Base-by-base conservation (phyloP, 1,284 basidiomycete species). In the Microbotryomycetes sp. region DNA sequence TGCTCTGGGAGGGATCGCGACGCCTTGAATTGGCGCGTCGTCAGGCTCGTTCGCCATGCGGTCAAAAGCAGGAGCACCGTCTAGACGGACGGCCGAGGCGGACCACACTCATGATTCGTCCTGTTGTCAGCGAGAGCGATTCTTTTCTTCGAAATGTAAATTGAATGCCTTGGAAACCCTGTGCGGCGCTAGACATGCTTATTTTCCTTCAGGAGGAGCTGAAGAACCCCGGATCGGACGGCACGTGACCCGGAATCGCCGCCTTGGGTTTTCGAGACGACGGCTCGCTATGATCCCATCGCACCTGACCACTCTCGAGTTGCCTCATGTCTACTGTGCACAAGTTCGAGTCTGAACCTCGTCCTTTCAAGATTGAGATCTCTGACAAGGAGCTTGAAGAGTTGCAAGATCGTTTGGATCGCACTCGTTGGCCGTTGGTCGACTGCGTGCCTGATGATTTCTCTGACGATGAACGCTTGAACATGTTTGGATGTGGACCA, bases 361-460 rank as follows among this genome's bases (percentile, higher is more conserved):
- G 26, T n/a, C 55, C 59, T 12, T 66, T 61, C 59, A 61, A 48
- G 7, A 32, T 66, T 54, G 30, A 47, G 14, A 26, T 63, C 25
- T 14, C 59, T 3, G 25, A 52, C 3, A 19, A 19, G 0, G 54
- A 63, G 1, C 6, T 63, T 22, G 61, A 55, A 0, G 61, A 61
- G 5, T 50, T 66, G 15, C 49, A 49, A 28, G 4, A 12, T 16
- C 52, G 65, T 2, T 59, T 66, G 31, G 56, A 59, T 16, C 12
- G 31, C 3, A 58, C 61, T 3, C 54, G 65, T 26, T 66, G 65
- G 65, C 65, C 65, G 0, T 16, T 31, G 3, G 29, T 49, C 6
- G 65, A 66, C 22, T 6, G 36, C 25, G 59, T 66, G 0, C 48
- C 51, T 2, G 53, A 58, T 2, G 60, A 62, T 15, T 16, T 22